Conservation (phyloP, 2,329 filamentous ascomycete species). For the Xylariaceae sp. region DNA sequence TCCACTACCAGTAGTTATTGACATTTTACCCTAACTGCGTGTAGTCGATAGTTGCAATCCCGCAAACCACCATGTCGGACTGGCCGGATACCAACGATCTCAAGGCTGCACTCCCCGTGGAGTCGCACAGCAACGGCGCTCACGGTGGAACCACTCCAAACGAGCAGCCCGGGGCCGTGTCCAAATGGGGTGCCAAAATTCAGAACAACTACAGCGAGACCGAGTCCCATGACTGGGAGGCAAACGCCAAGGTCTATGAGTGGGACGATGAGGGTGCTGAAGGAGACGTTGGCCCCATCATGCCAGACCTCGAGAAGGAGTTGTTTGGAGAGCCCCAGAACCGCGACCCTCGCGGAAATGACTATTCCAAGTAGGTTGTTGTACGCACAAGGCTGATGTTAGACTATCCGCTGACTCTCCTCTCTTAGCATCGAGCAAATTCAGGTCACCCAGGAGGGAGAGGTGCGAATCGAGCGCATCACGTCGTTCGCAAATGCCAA, state of each 20-base stretch:
- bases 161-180: slow-evolving; percentile 13
- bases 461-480: slow-evolving; percentile 44
- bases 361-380: slow-evolving; percentile 36
- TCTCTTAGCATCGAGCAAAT: slow-evolving; percentile 49
- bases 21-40: too few relatives aligned
- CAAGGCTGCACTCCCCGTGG: slow-evolving; percentile 30
- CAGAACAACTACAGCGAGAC: slow-evolving; percentile 50
- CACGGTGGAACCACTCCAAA: slow-evolving; percentile 4
- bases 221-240: slow-evolving; percentile 38
- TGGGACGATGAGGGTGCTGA: slow-evolving; percentile 83
- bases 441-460: slow-evolving; percentile 52
- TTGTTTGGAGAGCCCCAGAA: slow-evolving; percentile 62
- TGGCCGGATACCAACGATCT: slow-evolving; percentile 23
- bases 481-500: slow-evolving; percentile 67
- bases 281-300: slow-evolving; percentile 75
- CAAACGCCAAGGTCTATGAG: slow-evolving; percentile 65
- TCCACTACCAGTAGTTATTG: too few relatives aligned
- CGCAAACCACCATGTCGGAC: slow-evolving; percentile 21
- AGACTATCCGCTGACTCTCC: slow-evolving; percentile 7
- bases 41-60: neutral
- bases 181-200: slow-evolving; percentile 41
- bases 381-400: neutral
- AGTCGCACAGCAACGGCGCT: slow-evolving; percentile 5
- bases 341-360: slow-evolving; percentile 46
- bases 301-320: slow-evolving; percentile 63